Conservation (phyloP, 2,329 filamentous ascomycete species). For the Talaromyces islandicus region DNA sequence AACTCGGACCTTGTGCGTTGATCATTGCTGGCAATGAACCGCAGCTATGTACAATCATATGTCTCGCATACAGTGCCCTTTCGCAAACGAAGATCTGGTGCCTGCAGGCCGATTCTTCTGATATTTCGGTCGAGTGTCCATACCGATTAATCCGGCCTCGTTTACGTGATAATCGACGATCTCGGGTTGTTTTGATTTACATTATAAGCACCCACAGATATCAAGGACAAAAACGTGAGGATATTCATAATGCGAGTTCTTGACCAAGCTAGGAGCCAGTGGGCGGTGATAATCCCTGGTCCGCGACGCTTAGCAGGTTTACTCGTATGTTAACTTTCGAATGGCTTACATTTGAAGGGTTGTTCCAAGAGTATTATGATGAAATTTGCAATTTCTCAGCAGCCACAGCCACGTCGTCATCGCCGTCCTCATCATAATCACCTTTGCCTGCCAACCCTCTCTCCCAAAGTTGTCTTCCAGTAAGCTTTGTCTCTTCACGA, state of each 20-base stretch:
- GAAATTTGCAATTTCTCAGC: constrained; percentile 65
- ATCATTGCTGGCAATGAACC: constrained; percentile 12
- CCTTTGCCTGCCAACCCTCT: constrained; percentile 61
- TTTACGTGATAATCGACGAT: background rate
- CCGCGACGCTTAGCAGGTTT: background rate
- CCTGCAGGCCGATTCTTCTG: background rate
- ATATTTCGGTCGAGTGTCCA: background rate
- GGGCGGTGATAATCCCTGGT: background rate
- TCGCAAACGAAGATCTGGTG: background rate
- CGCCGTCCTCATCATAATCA: constrained; percentile 61
- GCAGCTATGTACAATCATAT: background rate
- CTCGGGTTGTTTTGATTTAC: background rate
- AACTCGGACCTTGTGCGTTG: constrained; percentile 1
- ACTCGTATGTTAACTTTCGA: background rate
- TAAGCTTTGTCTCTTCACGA: constrained; percentile 59
- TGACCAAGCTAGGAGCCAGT: background rate
- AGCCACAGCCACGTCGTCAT: constrained; percentile 57
- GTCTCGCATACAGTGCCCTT: background rate
- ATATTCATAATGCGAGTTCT: background rate
- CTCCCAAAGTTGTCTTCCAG: constrained; percentile 74
- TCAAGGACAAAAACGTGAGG: background rate
- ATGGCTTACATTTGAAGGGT: background rate
- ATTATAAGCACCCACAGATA: background rate
- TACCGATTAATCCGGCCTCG: background rate
- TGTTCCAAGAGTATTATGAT: constrained; percentile 32